A percentile compares a stretch with the other conserved stretches of the same genome.
Evolutionary conservation across 768 basidiomycete genomes (phyloP).

Genomic region (Auricularia auricula-judae): DNA sequence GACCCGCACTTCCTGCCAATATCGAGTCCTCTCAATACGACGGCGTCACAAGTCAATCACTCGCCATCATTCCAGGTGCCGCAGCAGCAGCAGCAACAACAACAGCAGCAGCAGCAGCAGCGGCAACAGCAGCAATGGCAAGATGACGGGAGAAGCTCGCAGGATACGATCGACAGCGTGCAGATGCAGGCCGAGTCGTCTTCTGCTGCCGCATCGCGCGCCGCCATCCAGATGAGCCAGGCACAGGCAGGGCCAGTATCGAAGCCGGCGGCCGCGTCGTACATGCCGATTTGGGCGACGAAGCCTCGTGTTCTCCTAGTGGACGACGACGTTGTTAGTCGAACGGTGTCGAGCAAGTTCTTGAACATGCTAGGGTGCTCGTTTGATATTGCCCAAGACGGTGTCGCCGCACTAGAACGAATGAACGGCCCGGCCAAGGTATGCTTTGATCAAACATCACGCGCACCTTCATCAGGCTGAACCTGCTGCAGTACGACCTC

Average conservation of each 20-base stretch:
- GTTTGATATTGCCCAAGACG: slow-evolving; percentile 91
- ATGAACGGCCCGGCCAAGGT: slow-evolving; percentile 78
- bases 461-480: no score
- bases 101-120: background rate
- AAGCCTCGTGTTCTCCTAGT: slow-evolving; percentile 20
- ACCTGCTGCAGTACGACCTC: slow-evolving; percentile 54
- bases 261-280: background rate
- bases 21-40: background rate
- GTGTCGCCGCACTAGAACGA: slow-evolving; percentile 84
- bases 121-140: background rate
- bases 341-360: slow-evolving; percentile 85
- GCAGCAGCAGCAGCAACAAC: background rate
- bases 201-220: background rate
- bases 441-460: no score
- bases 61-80: background rate
- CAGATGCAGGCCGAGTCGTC: background rate
- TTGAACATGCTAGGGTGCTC: slow-evolving; percentile 92
- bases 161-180: background rate
- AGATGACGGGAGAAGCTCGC: background rate
- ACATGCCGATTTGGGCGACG: slow-evolving; percentile 11
- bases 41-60: background rate
- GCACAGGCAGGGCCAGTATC: background rate
- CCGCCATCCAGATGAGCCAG: background rate
- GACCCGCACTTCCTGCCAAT: background rate
- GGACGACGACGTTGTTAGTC: slow-evolving; percentile 45